phyloP scores from a whole-genome alignment of 139 green algal species.

The Chlorella vulgaris region DNA sequence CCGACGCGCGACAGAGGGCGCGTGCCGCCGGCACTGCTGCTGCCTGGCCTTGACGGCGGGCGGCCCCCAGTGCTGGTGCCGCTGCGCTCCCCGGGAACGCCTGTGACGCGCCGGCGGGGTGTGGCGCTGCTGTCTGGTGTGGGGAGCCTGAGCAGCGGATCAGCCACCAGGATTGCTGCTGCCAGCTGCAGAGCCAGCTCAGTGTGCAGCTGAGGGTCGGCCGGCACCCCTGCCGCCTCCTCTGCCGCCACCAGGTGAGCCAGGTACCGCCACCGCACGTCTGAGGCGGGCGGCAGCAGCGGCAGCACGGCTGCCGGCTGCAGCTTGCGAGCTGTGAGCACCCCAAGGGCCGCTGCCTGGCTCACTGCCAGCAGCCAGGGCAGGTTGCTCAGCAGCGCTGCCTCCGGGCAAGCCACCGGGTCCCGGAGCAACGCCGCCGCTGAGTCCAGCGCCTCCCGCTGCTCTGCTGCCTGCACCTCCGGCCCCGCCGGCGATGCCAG shows the following conservation, averaged over 20 bases:
- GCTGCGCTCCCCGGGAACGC: too few relatives aligned
- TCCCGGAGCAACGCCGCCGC: constrained; percentile 21
- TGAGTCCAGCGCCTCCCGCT: constrained; percentile 25
- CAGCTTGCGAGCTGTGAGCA: constrained; percentile 40
- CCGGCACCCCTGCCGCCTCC: not conserved
- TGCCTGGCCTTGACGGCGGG: not conserved
- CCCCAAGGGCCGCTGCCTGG: constrained; percentile 31
- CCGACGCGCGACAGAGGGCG: not conserved
- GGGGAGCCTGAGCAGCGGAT: not conserved
- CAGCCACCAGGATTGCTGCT: constrained; percentile 1
- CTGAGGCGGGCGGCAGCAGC: constrained; percentile 12
- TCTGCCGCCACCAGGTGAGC: constrained; percentile 57
- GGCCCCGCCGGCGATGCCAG: constrained; percentile 4
- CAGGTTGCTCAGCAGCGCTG: constrained; percentile 42
- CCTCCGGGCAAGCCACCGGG: constrained; percentile 5
- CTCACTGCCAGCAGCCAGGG: constrained; percentile 52
- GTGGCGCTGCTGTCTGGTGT: not conserved
- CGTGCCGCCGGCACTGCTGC: not conserved
- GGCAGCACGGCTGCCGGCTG: constrained; percentile 15
- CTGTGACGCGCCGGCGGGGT: not conserved
- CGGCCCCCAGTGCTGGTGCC: not conserved
- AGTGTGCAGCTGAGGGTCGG: constrained; percentile 53
- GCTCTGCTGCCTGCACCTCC: constrained; percentile 24
- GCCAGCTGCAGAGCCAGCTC: constrained; percentile 64
- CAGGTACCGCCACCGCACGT: constrained; percentile 69